A percentile compares a stretch with the other conserved stretches of the same genome.
Evolutionary conservation across 2,329 filamentous ascomycete genomes (phyloP).

Genomic region (Claviceps africana): DNA sequence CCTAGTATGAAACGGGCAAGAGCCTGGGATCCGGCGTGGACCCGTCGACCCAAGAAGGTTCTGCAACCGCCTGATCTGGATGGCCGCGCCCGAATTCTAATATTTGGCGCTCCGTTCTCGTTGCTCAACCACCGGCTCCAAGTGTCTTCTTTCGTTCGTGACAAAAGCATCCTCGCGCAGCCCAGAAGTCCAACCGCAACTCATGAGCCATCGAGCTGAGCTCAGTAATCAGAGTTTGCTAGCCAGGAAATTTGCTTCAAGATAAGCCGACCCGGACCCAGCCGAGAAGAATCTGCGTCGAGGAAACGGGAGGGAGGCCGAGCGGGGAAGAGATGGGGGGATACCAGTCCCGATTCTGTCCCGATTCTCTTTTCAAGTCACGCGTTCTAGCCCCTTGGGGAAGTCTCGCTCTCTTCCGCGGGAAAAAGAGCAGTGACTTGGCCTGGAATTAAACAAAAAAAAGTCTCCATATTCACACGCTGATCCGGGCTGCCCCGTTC

Average conservation of each 20-base stretch:
- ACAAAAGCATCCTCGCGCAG: not conserved
- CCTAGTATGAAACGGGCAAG: no score
- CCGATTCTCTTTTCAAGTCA: not conserved
- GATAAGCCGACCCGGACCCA: not conserved
- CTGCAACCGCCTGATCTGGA: no score
- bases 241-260: not conserved
- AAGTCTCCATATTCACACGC: not conserved
- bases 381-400: not conserved
- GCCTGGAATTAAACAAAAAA: not conserved
- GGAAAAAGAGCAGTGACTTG: not conserved
- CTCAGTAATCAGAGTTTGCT: not conserved
- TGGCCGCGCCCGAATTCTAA: no score
- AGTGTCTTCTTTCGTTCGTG: not conserved
- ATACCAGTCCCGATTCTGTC: no score
- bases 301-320: no score
- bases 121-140: no score
- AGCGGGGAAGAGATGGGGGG: not conserved
- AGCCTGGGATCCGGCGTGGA: no score
- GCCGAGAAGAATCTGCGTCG: no score
- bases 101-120: not conserved
- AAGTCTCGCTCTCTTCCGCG: not conserved
- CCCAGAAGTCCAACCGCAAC: not conserved
- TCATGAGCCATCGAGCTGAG: not conserved
- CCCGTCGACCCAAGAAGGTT: no score
- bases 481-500: not conserved